Evolutionary conservation across 2,329 filamentous ascomycete species (phyloP), one percentile per base, ranked within the genome.

Genomic region (Venturia effusa): DNA sequence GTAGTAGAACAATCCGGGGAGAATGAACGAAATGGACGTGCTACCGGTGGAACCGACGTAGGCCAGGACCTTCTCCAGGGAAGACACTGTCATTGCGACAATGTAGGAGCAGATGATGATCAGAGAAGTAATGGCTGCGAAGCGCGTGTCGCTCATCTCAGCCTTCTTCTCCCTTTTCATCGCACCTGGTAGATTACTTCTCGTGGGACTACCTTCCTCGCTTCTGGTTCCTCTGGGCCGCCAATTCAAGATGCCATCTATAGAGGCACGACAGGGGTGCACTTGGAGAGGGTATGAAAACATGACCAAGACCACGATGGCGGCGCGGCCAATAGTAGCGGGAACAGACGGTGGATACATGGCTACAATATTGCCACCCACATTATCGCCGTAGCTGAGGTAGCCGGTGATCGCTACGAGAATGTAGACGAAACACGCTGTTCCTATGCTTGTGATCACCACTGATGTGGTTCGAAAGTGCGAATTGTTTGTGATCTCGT

Each of bases 1-100:
- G 78, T 97, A 99, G 76, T 97, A 99, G 75, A 99, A 99, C 4
- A 99, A 77, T 0, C 94, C 94, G 0, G 94, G 94, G 0, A 99
- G 82, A 68, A 99, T 97, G 74, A 99, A 99, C 66, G 90, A 96
- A 70, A 99, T 99, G 66, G 90, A 91, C 0, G 94, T 99, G 61
- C 88, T 93, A 62, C 94, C 94, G 0, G 94, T 99, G 69, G 88
- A 92, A 43, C 94, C 94, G 13, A 99, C 94, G 69, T 97, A 99
- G 0, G 94, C 93, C 0, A 99, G 82, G 0, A 99, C 92, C 59
- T 90, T 88, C 72, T 96, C 92, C 3, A 99, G 82, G 15, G 88
- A 94, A 24, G 86, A 89, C 3, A 99, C 92, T 0, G 90, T 95
- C 78, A 99, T 90, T 30, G 94, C 92, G 8, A 90, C 90, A 64